phyloP scores from a whole-genome alignment of 1,284 basidiomycete genomes.

The Tilletia caries region DNA sequence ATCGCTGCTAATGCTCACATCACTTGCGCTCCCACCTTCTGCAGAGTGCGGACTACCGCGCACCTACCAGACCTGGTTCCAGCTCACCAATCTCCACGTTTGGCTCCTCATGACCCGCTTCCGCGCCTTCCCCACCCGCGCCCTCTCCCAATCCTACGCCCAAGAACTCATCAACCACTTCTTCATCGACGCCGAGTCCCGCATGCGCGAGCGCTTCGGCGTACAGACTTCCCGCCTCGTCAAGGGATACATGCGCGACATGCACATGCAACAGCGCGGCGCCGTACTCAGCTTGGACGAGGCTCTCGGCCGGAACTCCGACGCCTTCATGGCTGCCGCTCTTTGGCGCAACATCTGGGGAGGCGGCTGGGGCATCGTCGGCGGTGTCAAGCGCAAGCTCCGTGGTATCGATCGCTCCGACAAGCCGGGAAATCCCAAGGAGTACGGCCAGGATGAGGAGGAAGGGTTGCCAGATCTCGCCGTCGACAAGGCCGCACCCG shows the following conservation, averaged over 20 bases:
- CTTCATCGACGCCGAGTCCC: conserved; percentile 89
- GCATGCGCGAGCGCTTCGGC: conserved; percentile 75
- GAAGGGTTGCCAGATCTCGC: conserved; percentile 19
- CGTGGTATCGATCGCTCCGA: conserved; percentile 34
- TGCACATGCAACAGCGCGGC: conserved; percentile 89
- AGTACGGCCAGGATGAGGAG: conserved; percentile 17
- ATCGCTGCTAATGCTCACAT: no score
- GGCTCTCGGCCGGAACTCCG: conserved; percentile 57
- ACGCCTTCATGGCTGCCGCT: conserved; percentile 66
- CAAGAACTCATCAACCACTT: conserved; percentile 90
- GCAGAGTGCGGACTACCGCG: conserved; percentile 80
- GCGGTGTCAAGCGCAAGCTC: conserved; percentile 54
- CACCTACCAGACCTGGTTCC: conserved; percentile 97
- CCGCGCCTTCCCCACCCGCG: conserved; percentile 70
- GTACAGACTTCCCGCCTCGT: conserved; percentile 71
- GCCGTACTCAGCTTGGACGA: conserved; percentile 71
- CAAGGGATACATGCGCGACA: conserved; percentile 78
- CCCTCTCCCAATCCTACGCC: conserved; percentile 64
- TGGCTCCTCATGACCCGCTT: conserved; percentile 85
- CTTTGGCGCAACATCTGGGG: conserved; percentile 87
- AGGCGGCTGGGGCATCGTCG: conserved; percentile 56
- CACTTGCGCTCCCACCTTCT: background rate
- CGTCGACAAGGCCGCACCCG: conserved; percentile 11
- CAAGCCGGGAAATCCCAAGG: conserved; percentile 10
- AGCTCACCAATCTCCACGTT: conserved; percentile 86